Evolutionary conservation across 768 basidiomycete species (phyloP).

Genomic region (Tylopilus sp.): DNA sequence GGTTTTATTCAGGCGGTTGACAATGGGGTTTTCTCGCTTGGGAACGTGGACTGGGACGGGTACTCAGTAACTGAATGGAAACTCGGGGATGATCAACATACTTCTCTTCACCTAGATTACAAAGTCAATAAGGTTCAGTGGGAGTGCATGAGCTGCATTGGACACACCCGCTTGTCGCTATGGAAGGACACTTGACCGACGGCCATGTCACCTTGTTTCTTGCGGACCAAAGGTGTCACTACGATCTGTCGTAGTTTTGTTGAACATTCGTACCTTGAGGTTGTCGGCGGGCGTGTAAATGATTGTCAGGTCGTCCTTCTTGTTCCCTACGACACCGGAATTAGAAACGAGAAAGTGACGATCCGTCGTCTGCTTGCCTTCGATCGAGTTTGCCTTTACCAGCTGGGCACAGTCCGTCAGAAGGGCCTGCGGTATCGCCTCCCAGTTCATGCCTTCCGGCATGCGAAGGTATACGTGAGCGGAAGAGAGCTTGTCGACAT

Average conservation of each 20-base stretch:
- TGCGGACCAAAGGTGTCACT: constrained; percentile 3
- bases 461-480: constrained; percentile 97
- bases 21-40: constrained; percentile 81
- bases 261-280: constrained; percentile 61
- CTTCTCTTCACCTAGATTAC: constrained; percentile 78
- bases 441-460: constrained; percentile 80
- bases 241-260: background rate
- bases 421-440: constrained; percentile 75
- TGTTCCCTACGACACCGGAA: constrained; percentile 66
- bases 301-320: constrained; percentile 88
- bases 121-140: background rate
- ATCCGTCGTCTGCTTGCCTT: constrained; percentile 45
- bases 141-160: background rate
- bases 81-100: constrained; percentile 27
- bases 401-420: constrained; percentile 88
- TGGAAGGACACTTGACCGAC: constrained; percentile 96
- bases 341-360: background rate
- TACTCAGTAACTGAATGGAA: background rate
- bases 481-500: constrained; percentile 96
- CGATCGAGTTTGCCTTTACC: constrained; percentile 97
- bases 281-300: constrained; percentile 94
- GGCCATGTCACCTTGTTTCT: constrained; percentile 99
- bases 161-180: constrained; percentile 73
- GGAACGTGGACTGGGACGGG: constrained; percentile 60
- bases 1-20: constrained; percentile 93